Evolutionary conservation across 2,329 filamentous ascomycete species (phyloP).

Genomic region (Parascedosporium putredinis): DNA sequence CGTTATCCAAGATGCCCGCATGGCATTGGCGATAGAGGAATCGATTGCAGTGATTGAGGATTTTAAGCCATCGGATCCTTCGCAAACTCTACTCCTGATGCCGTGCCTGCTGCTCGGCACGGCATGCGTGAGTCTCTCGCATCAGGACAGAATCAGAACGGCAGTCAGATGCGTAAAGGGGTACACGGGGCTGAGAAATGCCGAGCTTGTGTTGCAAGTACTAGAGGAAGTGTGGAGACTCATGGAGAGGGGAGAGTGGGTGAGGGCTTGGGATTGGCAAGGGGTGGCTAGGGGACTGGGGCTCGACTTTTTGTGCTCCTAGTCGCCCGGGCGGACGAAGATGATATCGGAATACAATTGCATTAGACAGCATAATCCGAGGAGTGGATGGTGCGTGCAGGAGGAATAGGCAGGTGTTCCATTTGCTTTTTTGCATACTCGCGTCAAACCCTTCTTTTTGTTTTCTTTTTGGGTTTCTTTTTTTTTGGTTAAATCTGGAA

Average conservation of each 20-base stretch:
- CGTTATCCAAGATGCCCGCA: conserved; percentile 36
- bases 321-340: conserved; percentile 11
- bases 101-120: conserved; percentile 52
- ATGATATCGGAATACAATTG: neutral
- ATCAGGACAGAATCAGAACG: conserved; percentile 40
- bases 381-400: neutral
- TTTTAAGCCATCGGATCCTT: conserved; percentile 46
- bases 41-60: conserved; percentile 43
- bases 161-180: conserved; percentile 40
- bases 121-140: conserved; percentile 41
- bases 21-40: conserved; percentile 45
- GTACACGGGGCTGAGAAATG: conserved; percentile 51
- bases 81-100: conserved; percentile 48
- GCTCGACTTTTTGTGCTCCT: conserved; percentile 45
- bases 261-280: conserved; percentile 55
- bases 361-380: too few relatives aligned
- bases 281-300: conserved; percentile 40
- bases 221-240: conserved; percentile 49
- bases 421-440: neutral
- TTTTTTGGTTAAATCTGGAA: neutral
- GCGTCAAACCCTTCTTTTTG: too few relatives aligned
- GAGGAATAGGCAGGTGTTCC: neutral
- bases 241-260: conserved; percentile 48
- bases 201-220: conserved; percentile 40
- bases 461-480: neutral